Evolutionary conservation across 2,329 filamentous ascomycete genomes (phyloP), one percentile per base, ranked within the genome.

Genomic region (Xylogone sp.): DNA sequence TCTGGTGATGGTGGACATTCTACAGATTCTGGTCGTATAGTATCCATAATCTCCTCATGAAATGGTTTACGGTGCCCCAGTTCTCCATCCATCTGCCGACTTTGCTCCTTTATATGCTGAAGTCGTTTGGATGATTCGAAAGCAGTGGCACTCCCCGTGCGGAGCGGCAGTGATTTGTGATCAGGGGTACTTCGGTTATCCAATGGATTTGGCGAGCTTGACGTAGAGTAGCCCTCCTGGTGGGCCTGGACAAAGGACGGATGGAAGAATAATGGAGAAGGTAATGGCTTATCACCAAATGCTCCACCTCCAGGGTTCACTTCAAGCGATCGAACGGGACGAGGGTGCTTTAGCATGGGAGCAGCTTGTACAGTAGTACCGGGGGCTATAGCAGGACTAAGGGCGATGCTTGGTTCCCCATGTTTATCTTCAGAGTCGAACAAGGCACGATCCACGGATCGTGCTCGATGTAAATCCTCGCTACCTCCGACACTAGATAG

Each of bases 371-470:
- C n/a, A n/a, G n/a, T 9, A 51, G 83, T 52, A 18, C 87, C 87
- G 3, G 84, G 77, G 1, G 79, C 86, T 20, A 78, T 71, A 1
- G 83, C 76, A 3, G 77, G 81, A 64, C 78, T 87, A 21, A 90
- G 61, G 3, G 80, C 81, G 2, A 90, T 75, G 56, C 81, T 83
- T 1, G 88, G 75, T 42, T 78, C 77, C 2, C 79, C 79, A 53
- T 87, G 84, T 57, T 86, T 83, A 62, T 89, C 84, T 9, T 75
- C 71, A 48, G 74, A 82, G 20, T 74, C 72, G 48, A 86, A 84
- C 2, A 71, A 80, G 58, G 57, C 78, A 42, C 83, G 75, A 53
- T 90, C 86, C 6, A 83, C 81, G 0, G 86, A 89, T 27, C 76
- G 77, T 4, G 82, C 79, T 31, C 85, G 76, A 16, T 39, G 34